Conservation (phyloP, 345 rosid genomes). For the Eucalyptus regnans region DNA sequence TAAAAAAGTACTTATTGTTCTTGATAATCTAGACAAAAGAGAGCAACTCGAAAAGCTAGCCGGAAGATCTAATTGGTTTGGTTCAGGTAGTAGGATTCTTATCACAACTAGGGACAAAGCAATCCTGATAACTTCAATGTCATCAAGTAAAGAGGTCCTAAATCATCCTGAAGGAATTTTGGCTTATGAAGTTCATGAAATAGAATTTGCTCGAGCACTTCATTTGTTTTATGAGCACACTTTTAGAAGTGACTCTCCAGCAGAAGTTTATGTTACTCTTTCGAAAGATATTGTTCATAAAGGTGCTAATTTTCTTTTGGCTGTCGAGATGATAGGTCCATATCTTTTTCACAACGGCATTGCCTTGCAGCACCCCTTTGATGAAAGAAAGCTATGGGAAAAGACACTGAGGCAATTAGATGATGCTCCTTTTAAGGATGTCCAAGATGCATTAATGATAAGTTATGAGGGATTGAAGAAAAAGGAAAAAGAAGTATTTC, state of each 20-base stretch:
- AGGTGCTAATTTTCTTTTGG: neutral
- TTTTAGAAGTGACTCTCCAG: neutral
- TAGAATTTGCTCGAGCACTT: neutral
- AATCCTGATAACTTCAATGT: neutral
- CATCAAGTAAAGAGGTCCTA: neutral
- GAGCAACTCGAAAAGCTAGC: neutral
- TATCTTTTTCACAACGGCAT: neutral
- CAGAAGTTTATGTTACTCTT: neutral
- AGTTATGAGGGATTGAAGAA: neutral
- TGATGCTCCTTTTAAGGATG: neutral
- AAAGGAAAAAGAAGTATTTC: neutral
- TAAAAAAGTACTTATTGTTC: neutral
- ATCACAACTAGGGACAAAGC: neutral
- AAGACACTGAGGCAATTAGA: neutral
- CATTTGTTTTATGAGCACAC: neutral
- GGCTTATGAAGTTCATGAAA: neutral
- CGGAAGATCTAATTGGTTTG: neutral
- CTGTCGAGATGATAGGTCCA: neutral
- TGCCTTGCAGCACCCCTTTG: neutral
- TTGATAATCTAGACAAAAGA: neutral
- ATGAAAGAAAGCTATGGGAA: neutral
- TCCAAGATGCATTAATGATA: neutral
- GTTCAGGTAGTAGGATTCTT: neutral
- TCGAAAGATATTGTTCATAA: neutral
- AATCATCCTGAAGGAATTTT: neutral